Evolutionary conservation across 371 early-diverging fungal species (phyloP), one percentile per base, ranked within the genome.

Genomic region (Funneliformis caledonium): DNA sequence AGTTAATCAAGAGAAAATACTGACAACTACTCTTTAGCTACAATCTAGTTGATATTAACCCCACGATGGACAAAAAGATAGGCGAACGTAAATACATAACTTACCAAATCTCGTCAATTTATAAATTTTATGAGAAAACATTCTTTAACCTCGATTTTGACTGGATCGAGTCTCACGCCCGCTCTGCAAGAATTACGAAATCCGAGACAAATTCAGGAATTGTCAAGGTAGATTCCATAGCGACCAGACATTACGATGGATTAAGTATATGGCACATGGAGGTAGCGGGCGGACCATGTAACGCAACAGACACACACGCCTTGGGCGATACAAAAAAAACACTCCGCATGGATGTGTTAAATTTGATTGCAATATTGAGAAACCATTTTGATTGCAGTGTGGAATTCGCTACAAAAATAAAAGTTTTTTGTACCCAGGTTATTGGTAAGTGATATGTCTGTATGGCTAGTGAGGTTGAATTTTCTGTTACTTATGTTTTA

Each of bases 91-190:
- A 80, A 72, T 72, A 10, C 31, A 72, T 72, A 9, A 67, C 67
- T 5, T 69, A 76, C 22, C 69, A 78, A 42, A 78, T 78, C 4
- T 47, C 80, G 8, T 80, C 80, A n/a, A 59, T 80, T 14, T 80
- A 43, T 8, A 80, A 73, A 74, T 80, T 72, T 56, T 80, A 80
- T 45, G 72, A 80, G 26, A 52, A n/a, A 50, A 48, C 77, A 9
- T 56, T 59, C 12, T 76, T 9, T 42, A 52, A 10, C 8, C 80
- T 72, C 31, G 33, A 80, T n/a, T 72, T 80, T 72, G 61, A 80
- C 50, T 72, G 72, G 80, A 62, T 80, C 3, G 76, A 61, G 4
- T 1, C 4, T 10, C 61, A 76, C 19, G 76, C 76, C 1, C 11
- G 0, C 19, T 60, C 72, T 0, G 80, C 80, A n/a, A 80, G 52